These are phyloP conservation scores for Metschnikowia henanensis DNA, from an alignment of 805 yeast species.

Conservation along the genomic window DNA sequence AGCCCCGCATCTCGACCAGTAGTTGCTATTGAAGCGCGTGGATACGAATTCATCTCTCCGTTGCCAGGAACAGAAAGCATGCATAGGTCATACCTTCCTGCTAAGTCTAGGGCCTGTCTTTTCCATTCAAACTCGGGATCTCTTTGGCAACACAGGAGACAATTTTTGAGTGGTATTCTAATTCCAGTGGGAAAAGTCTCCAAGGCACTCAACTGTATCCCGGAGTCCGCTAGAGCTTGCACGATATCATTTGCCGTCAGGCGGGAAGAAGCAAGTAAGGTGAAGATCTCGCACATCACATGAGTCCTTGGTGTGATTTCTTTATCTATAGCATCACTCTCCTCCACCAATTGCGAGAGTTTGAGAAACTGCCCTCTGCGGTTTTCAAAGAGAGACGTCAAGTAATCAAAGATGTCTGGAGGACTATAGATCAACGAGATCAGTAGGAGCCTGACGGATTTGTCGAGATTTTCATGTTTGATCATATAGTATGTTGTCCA, in stretches of 20 bases:
- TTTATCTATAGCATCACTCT: conserved; percentile 56
- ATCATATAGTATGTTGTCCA: conserved; percentile 63
- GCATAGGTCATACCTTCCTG: conserved; percentile 68
- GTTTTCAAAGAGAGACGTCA: conserved; percentile 48
- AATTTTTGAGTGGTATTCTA: conserved; percentile 62
- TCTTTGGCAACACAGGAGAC: conserved; percentile 53
- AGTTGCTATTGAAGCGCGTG: neutral
- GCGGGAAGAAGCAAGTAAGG: conserved; percentile 54
- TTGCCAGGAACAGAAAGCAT: conserved; percentile 22
- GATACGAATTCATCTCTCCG: conserved; percentile 2
- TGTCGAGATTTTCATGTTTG: conserved; percentile 35
- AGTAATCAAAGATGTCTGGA: conserved; percentile 57
- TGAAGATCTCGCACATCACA: conserved; percentile 59
- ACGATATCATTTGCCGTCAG: conserved; percentile 55
- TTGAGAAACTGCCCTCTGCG: conserved; percentile 55
- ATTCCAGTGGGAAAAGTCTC: conserved; percentile 78
- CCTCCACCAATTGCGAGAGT: conserved; percentile 68
- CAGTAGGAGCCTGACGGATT: conserved; percentile 41
- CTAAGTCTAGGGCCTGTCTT: conserved; percentile 48
- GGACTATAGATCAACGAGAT: conserved; percentile 51
- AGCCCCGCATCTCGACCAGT: conserved; percentile 35
- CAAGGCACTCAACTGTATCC: conserved; percentile 49
- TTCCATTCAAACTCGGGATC: conserved; percentile 51
- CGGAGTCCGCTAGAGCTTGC: conserved; percentile 58
- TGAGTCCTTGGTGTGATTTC: conserved; percentile 66